Evolutionary conservation across 2,329 filamentous ascomycete species (phyloP), one percentile per base, ranked within the genome.

Genomic region (Talaromyces funiculosus): DNA sequence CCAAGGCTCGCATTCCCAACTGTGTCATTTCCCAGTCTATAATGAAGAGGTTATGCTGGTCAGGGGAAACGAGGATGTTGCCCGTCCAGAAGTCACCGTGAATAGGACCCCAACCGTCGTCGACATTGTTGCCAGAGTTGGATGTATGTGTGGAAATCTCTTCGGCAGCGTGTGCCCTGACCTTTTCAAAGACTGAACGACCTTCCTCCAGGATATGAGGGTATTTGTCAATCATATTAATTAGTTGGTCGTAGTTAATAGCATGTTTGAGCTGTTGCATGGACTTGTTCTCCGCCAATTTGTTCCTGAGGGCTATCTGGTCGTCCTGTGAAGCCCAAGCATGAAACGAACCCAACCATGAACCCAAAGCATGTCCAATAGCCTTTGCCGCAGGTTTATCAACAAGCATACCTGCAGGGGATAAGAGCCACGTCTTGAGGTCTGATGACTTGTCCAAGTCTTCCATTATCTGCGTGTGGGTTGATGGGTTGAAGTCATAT

Each of bases 41-140:
- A 1, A 61, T 42, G 37, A 61, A 61, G 26, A 61, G 33, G 26
- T 10, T 53, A 16, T 45, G 24, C 2, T 45, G n/a, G 8, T 20
- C 12, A 6, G n/a, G 33, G 43, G 24, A 7, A 24, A 61, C 31
- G 8, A 61, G 53, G 33, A 61, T 54, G 18, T 61, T 61, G 4
- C 59, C 59, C 14, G 59, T 61, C 59, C 59, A 61, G 22, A 61
- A 61, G 29, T 61, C 59, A 37, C 59, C 59, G 37, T 61, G 59
- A 26, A 61, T 61, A 18, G 56, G 45, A 9, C 59, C 59, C 54
- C 45, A 61, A 12, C 20, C n/a, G 9, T 37, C 26, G 10, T 56
- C n/a, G 2, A n/a, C 22, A 16, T 29, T 38, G 1, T 9, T 38
- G 3, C 16, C 29, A 18, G n/a, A 31, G 6, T 42, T 14, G 24